Percentiles rank a stretch among this genome's conserved stretches.
Evolutionary conservation across 2,329 filamentous ascomycete genomes (phyloP).

Genomic region (Hymenoscyphus repandus): DNA sequence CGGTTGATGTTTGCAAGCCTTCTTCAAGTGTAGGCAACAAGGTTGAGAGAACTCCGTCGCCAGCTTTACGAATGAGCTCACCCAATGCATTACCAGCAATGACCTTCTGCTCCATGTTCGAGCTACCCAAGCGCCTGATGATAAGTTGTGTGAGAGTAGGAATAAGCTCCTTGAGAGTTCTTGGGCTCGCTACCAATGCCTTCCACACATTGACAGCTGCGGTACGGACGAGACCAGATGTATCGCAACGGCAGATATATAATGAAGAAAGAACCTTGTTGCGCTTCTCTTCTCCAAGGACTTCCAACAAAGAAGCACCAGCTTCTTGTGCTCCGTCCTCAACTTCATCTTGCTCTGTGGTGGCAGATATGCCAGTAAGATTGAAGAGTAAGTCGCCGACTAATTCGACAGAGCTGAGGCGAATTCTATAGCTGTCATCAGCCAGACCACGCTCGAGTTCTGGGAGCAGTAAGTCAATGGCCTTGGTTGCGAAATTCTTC

Average conservation of each 20-base stretch:
- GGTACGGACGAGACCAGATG: conserved; percentile 81
- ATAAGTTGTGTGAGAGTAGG: conserved; percentile 93
- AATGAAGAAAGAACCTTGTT: conserved; percentile 97
- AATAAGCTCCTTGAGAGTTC: conserved; percentile 89
- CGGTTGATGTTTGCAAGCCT: conserved; percentile 79
- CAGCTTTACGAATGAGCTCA: conserved; percentile 94
- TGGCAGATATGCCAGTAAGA: conserved; percentile 85
- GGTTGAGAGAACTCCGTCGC: conserved; percentile 84
- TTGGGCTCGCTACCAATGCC: conserved; percentile 85
- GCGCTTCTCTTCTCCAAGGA: conserved; percentile 90
- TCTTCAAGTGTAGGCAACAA: conserved; percentile 89
- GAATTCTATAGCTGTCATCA: conserved; percentile 96
- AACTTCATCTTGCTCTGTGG: conserved; percentile 60
- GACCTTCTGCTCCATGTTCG: conserved; percentile 97
- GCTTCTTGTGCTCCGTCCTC: conserved; percentile 78
- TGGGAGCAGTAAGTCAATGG: conserved; percentile 88
- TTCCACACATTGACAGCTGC: conserved; percentile 96
- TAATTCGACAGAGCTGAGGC: conserved; percentile 95
- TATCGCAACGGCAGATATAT: conserved; percentile 97
- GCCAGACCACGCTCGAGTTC: conserved; percentile 93
- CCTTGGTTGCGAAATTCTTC: conserved; percentile 95
- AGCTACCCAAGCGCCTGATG: conserved; percentile 87
- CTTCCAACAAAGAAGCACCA: conserved; percentile 86
- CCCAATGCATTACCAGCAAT: conserved; percentile 96
- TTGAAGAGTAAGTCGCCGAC: conserved; percentile 97